Base-by-base conservation (phyloP, 2,329 filamentous ascomycete species). In the Arthroderma uncinatum region DNA sequence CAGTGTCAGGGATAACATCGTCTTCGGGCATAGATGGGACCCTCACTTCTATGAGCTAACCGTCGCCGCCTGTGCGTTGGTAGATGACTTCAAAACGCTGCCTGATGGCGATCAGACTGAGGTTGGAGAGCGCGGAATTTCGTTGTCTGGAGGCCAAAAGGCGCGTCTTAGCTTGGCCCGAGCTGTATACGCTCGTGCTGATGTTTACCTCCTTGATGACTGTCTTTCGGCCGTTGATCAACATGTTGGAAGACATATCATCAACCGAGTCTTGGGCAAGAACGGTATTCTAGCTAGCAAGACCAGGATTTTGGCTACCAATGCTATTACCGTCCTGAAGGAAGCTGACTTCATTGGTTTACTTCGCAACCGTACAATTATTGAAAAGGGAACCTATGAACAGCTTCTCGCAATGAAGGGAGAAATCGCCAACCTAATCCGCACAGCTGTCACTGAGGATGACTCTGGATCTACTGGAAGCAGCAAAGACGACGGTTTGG, bases 151-250 rank as follows among this genome's bases (percentile, higher is more conserved):
- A 63, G 93, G 94, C 4, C 93, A 98, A 69, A 98, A 96, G 74
- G 92, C 93, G 57, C 87, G 93, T 61, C 79, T 98, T 60, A 92
- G 90, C 12, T 78, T 98, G 56, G 93, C 93, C 40, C 83, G 93
- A 69, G 92, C 94, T 30, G 93, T 98, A 0, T 98, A 98, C 68
- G 91, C 94, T 54, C 82, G 93, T 64, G 90, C 93, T n/a, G 94
- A 98, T 69, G 83, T 98, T 53, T 97, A 97, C 67, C 79, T 98
- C 10, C 79, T 98, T 9, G 93, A 98, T 64, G 93, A 98, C 69
- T 87, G 91, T 60, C 79, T 98, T 9, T 97, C 92, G 14, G 93
- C 94, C 0, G 93, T 98, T n/a, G 93, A 98, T 73, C 92, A 95
- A 62, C 93, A 98, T 68, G 93, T 98, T 59, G 93, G 93, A 53